phyloP scores from a whole-genome alignment of 2,329 filamentous ascomycete genomes.

The Septoria petroselini region DNA sequence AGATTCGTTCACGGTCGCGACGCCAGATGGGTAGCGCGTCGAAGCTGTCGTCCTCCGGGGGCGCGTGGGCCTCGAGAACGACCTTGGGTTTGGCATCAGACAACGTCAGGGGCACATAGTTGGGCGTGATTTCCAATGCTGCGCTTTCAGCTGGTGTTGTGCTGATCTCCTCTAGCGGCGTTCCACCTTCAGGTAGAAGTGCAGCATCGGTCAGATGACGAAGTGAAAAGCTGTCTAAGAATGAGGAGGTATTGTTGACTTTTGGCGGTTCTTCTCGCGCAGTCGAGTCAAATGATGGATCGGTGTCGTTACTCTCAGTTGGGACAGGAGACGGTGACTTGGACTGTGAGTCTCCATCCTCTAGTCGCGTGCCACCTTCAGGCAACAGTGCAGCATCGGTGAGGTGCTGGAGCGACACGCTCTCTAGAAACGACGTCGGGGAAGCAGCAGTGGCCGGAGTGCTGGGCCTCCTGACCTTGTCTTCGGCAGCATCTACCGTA shows the following conservation, averaged over 20 bases:
- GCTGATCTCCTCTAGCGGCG: not conserved
- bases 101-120: not conserved
- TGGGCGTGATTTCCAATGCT: not conserved
- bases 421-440: slow-evolving; percentile 1
- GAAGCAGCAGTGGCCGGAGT: not conserved
- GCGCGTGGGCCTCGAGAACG: not conserved
- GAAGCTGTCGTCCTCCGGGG: not conserved
- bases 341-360: not conserved
- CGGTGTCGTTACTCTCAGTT: too few species aligned
- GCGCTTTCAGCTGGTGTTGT: not conserved
- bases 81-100: not conserved
- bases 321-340: not conserved
- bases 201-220: not conserved
- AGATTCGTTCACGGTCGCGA: not conserved
- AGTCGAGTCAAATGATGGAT: too few species aligned
- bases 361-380: not conserved
- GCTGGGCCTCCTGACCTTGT: not conserved
- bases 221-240: slow-evolving; percentile 7
- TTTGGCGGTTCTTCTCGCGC: too few species aligned
- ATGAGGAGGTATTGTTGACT: not conserved
- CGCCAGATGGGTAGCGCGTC: slow-evolving; percentile 1
- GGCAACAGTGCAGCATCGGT: slow-evolving; percentile 7
- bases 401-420: slow-evolving; percentile 6
- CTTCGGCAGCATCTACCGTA: not conserved
- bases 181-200: not conserved